Conservation (phyloP, 495 filamentous ascomycete genomes). For the Neurospora sp. region DNA sequence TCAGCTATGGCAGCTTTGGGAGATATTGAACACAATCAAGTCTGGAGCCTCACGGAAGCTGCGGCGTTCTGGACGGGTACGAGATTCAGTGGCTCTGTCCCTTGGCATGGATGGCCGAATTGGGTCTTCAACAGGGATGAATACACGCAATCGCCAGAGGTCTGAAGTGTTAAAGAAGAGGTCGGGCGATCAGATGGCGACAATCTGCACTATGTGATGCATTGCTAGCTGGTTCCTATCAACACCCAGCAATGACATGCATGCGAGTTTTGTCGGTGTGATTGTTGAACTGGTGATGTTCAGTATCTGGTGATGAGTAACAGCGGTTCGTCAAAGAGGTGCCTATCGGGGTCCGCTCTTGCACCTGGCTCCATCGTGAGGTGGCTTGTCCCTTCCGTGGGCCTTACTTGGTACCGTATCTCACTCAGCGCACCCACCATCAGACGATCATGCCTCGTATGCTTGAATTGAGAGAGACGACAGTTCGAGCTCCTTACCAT, state of each 20-base stretch:
- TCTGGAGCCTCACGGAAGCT: neutral
- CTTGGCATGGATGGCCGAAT: neutral
- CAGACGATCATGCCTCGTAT: neutral
- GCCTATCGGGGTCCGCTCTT: neutral
- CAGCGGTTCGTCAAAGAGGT: neutral
- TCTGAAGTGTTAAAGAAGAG: neutral
- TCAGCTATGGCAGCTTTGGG: neutral
- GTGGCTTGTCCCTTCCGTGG: neutral
- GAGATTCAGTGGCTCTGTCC: neutral
- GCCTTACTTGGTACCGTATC: neutral
- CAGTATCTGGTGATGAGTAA: neutral
- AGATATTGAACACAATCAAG: neutral
- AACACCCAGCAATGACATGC: neutral
- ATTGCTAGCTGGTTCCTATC: neutral
- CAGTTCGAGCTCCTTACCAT: neutral
- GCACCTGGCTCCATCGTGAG: neutral
- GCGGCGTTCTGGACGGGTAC: neutral
- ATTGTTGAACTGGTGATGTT: neutral
- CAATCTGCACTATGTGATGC: neutral
- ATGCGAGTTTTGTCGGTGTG: neutral
- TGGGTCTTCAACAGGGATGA: neutral
- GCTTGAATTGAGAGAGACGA: neutral
- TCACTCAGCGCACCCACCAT: neutral
- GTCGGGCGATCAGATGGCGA: neutral
- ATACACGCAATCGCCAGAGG: neutral